Evolutionary conservation across 257 asterid genomes (phyloP).

Genomic region (Solanum chilense): DNA sequence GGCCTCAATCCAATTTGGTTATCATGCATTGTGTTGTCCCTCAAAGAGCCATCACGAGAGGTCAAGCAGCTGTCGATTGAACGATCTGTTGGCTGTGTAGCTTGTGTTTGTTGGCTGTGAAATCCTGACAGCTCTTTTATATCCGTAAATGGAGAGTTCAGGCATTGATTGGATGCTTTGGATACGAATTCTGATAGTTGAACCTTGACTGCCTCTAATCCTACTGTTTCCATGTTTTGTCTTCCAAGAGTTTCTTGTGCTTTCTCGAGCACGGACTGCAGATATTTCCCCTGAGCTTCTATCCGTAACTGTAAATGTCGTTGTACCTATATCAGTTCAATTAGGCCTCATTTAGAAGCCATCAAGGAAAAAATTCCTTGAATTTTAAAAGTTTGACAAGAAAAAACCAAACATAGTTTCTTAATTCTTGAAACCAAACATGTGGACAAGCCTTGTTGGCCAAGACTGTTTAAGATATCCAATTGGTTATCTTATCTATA

Average conservation of each 20-base stretch:
- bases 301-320: constrained; percentile 72
- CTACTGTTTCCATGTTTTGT: constrained; percentile 52
- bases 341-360: constrained; percentile 5
- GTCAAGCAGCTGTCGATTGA: constrained; percentile 75
- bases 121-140: constrained; percentile 42
- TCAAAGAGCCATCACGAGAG: constrained; percentile 48
- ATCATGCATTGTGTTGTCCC: constrained; percentile 43
- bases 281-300: constrained; percentile 83
- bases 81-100: constrained; percentile 47
- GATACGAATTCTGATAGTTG: constrained; percentile 72
- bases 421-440: neutral
- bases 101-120: constrained; percentile 39
- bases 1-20: constrained; percentile 27
- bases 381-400: neutral
- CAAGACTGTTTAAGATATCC: neutral
- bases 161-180: constrained; percentile 68
- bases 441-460: neutral
- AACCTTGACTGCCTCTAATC: constrained; percentile 73
- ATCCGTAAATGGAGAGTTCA: constrained; percentile 51
- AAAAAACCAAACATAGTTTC: neutral
- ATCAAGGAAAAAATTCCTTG: neutral
- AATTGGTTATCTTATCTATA: neutral
- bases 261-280: constrained; percentile 80
- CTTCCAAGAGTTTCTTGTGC: constrained; percentile 85
- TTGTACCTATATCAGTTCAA: constrained; percentile 54